Conservation (phyloP, 2,329 filamentous ascomycete species). For the Septoria petroselini region DNA sequence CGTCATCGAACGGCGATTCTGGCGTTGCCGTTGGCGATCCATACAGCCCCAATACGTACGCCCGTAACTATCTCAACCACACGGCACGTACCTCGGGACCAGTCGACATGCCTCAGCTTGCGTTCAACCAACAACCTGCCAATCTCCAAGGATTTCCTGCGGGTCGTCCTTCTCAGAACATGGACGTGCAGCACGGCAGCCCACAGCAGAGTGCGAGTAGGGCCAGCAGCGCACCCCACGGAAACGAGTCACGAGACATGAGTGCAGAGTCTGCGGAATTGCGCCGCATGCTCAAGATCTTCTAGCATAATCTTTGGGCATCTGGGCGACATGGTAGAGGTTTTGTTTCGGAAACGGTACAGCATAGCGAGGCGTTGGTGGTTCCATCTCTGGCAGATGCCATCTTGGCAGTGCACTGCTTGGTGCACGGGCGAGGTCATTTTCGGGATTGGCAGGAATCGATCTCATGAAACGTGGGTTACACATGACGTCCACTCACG, state of each 20-base stretch:
- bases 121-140: conserved; percentile 18
- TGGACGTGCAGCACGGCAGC: conserved; percentile 19
- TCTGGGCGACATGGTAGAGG: conserved; percentile 9
- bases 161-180: conserved; percentile 12
- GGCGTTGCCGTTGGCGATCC: conserved; percentile 17
- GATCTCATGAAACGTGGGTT: neutral
- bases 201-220: conserved; percentile 15
- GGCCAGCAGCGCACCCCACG: conserved; percentile 11
- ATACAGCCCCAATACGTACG: conserved; percentile 30
- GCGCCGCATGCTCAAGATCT: conserved; percentile 41
- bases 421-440: no score
- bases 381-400: conserved; percentile 6
- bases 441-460: neutral
- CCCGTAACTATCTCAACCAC: conserved; percentile 36
- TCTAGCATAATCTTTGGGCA: conserved; percentile 22
- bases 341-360: neutral
- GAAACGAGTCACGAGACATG: conserved; percentile 30
- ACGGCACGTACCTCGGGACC: conserved; percentile 31
- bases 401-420: conserved; percentile 5
- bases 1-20: conserved; percentile 18
- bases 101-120: conserved; percentile 23
- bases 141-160: conserved; percentile 10
- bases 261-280: conserved; percentile 42
- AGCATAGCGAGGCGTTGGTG: conserved; percentile 22
- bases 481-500: conserved; percentile 1